phyloP scores from a whole-genome alignment of 345 rosid genomes.

The Crucihimalaya himalaica region DNA sequence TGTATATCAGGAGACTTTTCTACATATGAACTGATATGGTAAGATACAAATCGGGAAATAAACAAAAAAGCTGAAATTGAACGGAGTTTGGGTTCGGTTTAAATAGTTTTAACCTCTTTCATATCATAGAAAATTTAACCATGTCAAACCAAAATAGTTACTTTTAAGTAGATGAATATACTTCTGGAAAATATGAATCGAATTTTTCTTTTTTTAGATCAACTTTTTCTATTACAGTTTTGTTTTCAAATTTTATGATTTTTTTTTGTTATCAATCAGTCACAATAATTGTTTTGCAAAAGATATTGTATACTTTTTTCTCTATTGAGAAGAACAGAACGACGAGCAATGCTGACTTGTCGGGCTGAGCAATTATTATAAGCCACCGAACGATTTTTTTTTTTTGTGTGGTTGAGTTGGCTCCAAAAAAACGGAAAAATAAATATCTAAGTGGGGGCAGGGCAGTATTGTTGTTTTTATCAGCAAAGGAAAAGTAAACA shows the following conservation, averaged over 20 bases:
- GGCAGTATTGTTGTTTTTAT: constrained; percentile 24
- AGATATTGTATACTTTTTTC: constrained; percentile 4
- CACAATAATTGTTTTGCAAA: not conserved
- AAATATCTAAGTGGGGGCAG: constrained; percentile 29
- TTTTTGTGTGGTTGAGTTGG: too few species aligned
- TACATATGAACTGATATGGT: not conserved
- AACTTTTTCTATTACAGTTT: not conserved
- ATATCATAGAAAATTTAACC: too few species aligned
- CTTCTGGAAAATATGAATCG: not conserved
- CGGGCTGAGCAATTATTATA: constrained; percentile 18
- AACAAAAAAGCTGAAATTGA: not conserved
- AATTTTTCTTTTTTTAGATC: too few species aligned
- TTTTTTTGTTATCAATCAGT: not conserved
- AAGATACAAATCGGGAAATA: constrained; percentile 8
- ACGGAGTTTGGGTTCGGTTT: not conserved
- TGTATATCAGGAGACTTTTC: constrained; percentile 1
- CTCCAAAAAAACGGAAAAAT: not conserved
- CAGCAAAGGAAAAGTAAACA: constrained; percentile 39
- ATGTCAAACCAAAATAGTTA: not conserved
- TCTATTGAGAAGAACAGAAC: not conserved
- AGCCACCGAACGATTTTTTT: not conserved
- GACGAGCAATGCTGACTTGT: constrained; percentile 28
- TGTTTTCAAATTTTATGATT: not conserved
- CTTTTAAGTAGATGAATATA: too few species aligned
- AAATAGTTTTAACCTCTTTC: too few species aligned